Percentiles rank a stretch among this genome's conserved stretches.
These are phyloP conservation scores for Leonotis leonurus DNA, from an alignment of 257 asterid genomes.

Conservation along the genomic window DNA sequence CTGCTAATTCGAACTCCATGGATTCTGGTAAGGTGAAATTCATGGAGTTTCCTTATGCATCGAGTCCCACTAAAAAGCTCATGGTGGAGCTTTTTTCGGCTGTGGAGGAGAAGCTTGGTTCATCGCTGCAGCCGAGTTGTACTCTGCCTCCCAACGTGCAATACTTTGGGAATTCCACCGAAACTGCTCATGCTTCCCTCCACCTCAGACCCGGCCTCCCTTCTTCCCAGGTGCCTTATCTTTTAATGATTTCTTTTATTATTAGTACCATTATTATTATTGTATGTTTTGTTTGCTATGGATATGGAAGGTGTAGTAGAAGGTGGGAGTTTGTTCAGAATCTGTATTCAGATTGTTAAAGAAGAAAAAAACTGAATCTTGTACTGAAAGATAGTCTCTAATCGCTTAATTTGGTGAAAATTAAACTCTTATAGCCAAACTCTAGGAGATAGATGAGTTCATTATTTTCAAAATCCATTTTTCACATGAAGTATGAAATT, in stretches of 20 bases:
- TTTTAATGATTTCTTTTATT: no score
- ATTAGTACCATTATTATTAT: no score
- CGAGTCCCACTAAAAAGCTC: slow-evolving; percentile 47
- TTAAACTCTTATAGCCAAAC: no score
- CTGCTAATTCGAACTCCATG: slow-evolving; percentile 20
- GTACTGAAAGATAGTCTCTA: background rate
- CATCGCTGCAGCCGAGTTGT: slow-evolving; percentile 49
- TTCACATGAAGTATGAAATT: no score
- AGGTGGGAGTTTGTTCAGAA: no score
- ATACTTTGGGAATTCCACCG: slow-evolving; percentile 37
- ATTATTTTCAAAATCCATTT: no score
- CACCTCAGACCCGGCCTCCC: slow-evolving; percentile 59
- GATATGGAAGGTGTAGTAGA: no score
- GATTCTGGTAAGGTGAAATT: slow-evolving; percentile 36
- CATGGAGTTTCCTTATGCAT: slow-evolving; percentile 64
- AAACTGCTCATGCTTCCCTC: slow-evolving; percentile 49
- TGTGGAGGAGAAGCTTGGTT: slow-evolving; percentile 51
- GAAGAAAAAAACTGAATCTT: background rate
- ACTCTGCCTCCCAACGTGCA: slow-evolving; percentile 62
- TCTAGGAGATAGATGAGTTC: no score
- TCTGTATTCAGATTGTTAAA: background rate
- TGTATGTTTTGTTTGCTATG: background rate
- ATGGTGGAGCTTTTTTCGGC: slow-evolving; percentile 65
- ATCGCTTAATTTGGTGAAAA: background rate
- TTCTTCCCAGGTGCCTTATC: slow-evolving; percentile 51